Evolutionary conservation across 2,329 filamentous ascomycete genomes (phyloP).

Genomic region (Talaromyces rugulosus): DNA sequence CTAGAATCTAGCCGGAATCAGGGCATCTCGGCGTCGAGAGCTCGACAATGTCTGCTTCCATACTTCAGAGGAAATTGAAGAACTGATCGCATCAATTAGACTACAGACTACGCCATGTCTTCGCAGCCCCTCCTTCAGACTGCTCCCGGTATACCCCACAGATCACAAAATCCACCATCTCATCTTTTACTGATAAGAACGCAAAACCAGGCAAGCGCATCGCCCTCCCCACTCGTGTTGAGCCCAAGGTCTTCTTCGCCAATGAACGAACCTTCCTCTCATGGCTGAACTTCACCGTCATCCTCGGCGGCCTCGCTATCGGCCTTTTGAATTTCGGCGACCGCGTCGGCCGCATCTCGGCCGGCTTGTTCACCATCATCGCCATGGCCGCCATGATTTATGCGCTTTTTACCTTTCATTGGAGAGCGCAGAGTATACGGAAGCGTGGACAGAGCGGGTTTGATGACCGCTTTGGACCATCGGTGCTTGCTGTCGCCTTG

Average conservation of each 20-base stretch:
- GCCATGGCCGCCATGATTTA: slow-evolving; percentile 96
- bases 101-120: slow-evolving; percentile 64
- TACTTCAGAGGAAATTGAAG: not conserved
- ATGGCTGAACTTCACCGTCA: slow-evolving; percentile 99
- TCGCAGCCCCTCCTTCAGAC: slow-evolving; percentile 94
- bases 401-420: slow-evolving; percentile 91
- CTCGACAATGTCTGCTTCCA: not conserved
- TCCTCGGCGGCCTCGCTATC: slow-evolving; percentile 92
- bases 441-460: slow-evolving; percentile 91
- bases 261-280: slow-evolving; percentile 99
- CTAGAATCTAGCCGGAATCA: not conserved
- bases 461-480: slow-evolving; percentile 92
- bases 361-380: slow-evolving; percentile 88
- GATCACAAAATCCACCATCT: not conserved
- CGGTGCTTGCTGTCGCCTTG: slow-evolving; percentile 79
- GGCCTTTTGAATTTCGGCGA: slow-evolving; percentile 98
- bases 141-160: slow-evolving; percentile 66
- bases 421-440: slow-evolving; percentile 89
- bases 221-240: slow-evolving; percentile 92
- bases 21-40: no score
- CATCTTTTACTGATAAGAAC: not conserved
- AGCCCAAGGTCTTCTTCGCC: slow-evolving; percentile 99
- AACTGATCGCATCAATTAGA: not conserved
- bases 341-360: slow-evolving; percentile 85
- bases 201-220: slow-evolving; percentile 80